A percentile compares a stretch with the other conserved stretches of the same genome.
phyloP scores from a whole-genome alignment of 805 yeast genomes.

The Metschnikowia sp. region DNA sequence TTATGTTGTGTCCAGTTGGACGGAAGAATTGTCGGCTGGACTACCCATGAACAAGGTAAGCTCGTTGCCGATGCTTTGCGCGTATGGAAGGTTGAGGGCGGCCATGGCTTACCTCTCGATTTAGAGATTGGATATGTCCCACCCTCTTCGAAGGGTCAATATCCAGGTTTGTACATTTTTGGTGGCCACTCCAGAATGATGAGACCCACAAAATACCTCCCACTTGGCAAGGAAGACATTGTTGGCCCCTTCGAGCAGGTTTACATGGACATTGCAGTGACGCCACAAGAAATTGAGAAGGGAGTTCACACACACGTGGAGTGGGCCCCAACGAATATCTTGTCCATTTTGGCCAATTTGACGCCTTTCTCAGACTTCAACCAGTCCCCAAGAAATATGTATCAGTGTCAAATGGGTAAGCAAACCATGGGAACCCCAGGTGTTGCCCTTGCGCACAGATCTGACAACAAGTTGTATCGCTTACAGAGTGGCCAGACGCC shows the following conservation, averaged over 20 bases:
- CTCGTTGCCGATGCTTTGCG: conserved; percentile 86
- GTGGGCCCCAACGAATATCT: conserved; percentile 88
- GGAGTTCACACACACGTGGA: conserved; percentile 90
- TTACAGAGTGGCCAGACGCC: conserved; percentile 97
- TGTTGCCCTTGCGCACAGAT: conserved; percentile 86
- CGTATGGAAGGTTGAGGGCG: conserved; percentile 86
- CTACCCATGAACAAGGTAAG: conserved; percentile 83
- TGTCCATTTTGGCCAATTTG: conserved; percentile 92
- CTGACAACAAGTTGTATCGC: conserved; percentile 91
- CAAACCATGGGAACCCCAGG: conserved; percentile 99
- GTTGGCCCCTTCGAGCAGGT: conserved; percentile 98
- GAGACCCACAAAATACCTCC: conserved; percentile 91
- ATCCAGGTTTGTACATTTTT: conserved; percentile 90
- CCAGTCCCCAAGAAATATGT: conserved; percentile 99
- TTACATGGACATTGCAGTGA: conserved; percentile 92
- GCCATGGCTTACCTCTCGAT: conserved; percentile 73
- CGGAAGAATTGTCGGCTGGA: conserved; percentile 92
- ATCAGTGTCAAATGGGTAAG: conserved; percentile 99
- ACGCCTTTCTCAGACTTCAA: conserved; percentile 98
- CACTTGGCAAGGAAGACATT: conserved; percentile 76
- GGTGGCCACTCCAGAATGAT: conserved; percentile 94
- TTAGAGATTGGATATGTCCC: conserved; percentile 95
- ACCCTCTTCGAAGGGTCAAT: conserved; percentile 93
- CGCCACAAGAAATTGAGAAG: conserved; percentile 83
- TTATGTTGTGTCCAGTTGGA: conserved; percentile 90